phyloP scores from a whole-genome alignment of 345 rosid genomes.

The Viola odorata region DNA sequence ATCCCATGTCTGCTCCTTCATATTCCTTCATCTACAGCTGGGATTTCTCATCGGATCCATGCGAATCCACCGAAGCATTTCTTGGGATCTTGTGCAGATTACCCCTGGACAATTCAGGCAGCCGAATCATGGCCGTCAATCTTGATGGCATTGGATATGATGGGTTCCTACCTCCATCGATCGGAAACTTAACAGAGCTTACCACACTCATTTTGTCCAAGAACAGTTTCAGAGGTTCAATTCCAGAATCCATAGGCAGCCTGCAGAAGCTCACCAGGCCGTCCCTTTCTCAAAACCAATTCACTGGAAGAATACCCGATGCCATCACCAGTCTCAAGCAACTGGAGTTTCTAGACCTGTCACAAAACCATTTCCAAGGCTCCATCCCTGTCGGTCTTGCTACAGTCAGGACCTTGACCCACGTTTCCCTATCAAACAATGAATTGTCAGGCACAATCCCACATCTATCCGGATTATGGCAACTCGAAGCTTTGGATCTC shows the following conservation, averaged over 20 bases:
- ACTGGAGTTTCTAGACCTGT: slow-evolving; percentile 35
- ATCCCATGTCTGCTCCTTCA: slow-evolving; percentile 39
- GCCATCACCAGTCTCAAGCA: slow-evolving; percentile 29
- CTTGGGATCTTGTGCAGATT: slow-evolving; percentile 47
- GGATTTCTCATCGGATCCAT: slow-evolving; percentile 54
- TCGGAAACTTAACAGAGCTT: slow-evolving; percentile 51
- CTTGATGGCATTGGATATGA: slow-evolving; percentile 56
- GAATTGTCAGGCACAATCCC: slow-evolving; percentile 43
- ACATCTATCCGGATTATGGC: slow-evolving; percentile 41
- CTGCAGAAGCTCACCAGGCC: slow-evolving; percentile 41
- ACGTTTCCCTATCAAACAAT: slow-evolving; percentile 35
- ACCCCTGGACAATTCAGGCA: slow-evolving; percentile 34
- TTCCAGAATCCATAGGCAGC: slow-evolving; percentile 38
- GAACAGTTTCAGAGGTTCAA: slow-evolving; percentile 52
- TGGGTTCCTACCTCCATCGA: slow-evolving; percentile 38
- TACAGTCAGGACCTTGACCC: slow-evolving; percentile 33
- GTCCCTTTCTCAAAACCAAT: slow-evolving; percentile 31
- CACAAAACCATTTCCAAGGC: slow-evolving; percentile 43
- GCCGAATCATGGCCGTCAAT: slow-evolving; percentile 35
- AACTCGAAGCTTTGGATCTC: slow-evolving; percentile 42
- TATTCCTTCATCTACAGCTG: slow-evolving; percentile 45
- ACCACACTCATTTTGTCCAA: slow-evolving; percentile 35
- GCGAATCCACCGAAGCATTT: slow-evolving; percentile 36
- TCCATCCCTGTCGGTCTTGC: slow-evolving; percentile 35
- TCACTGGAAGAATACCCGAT: slow-evolving; percentile 43